Conservation (phyloP, 139 green algal species). For the Zygnema circumcarinatum region DNA sequence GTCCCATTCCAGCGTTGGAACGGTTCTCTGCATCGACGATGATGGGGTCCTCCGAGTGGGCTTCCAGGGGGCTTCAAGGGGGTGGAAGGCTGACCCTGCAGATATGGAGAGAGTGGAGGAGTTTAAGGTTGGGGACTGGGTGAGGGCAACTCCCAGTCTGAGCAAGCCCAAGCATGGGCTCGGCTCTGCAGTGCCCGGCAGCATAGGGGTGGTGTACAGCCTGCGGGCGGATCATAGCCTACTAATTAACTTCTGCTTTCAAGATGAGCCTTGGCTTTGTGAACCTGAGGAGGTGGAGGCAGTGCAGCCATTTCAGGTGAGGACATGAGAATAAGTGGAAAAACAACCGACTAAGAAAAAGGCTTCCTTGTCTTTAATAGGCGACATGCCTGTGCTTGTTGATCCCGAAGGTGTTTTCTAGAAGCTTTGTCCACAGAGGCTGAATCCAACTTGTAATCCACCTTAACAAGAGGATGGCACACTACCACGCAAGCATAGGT, state of each 20-base stretch:
- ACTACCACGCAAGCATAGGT: too few species aligned
- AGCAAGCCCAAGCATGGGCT: constrained; percentile 19
- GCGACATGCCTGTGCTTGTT: too few species aligned
- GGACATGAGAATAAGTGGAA: neutral
- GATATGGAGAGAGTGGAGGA: constrained; percentile 38
- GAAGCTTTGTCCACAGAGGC: too few species aligned
- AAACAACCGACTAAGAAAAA: too few species aligned
- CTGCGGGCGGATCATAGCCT: constrained; percentile 28
- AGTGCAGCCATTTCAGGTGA: constrained; percentile 23
- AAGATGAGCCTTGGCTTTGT: constrained; percentile 29
- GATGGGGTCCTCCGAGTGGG: constrained; percentile 30
- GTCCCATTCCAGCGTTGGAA: constrained; percentile 1
- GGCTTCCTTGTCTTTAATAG: too few species aligned
- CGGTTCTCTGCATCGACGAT: constrained; percentile 31
- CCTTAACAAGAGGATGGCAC: too few species aligned
- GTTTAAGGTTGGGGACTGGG: constrained; percentile 39
- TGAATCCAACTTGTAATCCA: too few species aligned
- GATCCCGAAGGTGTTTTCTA: too few species aligned
- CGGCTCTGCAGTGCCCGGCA: constrained; percentile 24
- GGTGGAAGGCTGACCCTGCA: constrained; percentile 33
- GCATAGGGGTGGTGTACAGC: constrained; percentile 43
- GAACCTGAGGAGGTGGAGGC: constrained; percentile 36
- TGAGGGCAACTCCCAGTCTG: constrained; percentile 25
- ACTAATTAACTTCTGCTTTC: constrained; percentile 24
- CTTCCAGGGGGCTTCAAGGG: constrained; percentile 11